Base-by-base conservation (phyloP, 805 yeast species). In the Yarrowia divulgata region DNA sequence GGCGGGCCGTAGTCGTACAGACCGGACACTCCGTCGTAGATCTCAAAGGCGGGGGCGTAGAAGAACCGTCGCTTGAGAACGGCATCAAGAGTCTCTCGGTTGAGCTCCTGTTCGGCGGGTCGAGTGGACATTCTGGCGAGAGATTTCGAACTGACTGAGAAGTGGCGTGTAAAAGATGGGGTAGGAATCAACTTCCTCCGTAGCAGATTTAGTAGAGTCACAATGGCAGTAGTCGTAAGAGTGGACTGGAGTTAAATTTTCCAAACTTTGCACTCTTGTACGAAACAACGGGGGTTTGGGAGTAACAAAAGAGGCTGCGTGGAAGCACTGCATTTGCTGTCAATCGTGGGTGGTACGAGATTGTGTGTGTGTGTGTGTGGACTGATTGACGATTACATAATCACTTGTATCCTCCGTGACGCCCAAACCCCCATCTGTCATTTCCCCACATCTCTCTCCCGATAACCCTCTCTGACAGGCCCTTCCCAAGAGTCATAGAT, bases 1-100 rank as follows among this genome's bases (percentile, higher is more conserved):
- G 99, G 98, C 72, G 99, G 99, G 82, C 99, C 99, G 78, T 93
- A 95, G 80, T 95, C 99, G 80, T 91, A 95, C 70, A 95, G 85
- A 73, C 99, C 99, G 62, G 97, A 91, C 57, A 95, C 98, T 80
- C 99, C 99, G 74, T 99, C 99, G 79, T 95, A 95, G 72, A 94
- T 87, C 79, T 95, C 99, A 76, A 95, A 95, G 43, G 98, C 89
- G 73, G 99, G 99, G 18, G 98, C 97, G 79, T 87, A 96, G 82
- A 95, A 95, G 84, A 95, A 95, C 79, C 99, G 88, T 80, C 98
- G 89, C 81, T 94, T 95, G 75, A 95, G 83, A 70, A 93, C 91
- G 79, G 90, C 88, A 80, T 95, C 99, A 77, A 95, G 84, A 72
- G 86, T 83, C 73, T 95, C 99, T 80, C 99, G 90, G 75, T 86